These are phyloP conservation scores for Chlamydomonas urium DNA, from an alignment of 139 green algal genomes.

Conservation along the genomic window DNA sequence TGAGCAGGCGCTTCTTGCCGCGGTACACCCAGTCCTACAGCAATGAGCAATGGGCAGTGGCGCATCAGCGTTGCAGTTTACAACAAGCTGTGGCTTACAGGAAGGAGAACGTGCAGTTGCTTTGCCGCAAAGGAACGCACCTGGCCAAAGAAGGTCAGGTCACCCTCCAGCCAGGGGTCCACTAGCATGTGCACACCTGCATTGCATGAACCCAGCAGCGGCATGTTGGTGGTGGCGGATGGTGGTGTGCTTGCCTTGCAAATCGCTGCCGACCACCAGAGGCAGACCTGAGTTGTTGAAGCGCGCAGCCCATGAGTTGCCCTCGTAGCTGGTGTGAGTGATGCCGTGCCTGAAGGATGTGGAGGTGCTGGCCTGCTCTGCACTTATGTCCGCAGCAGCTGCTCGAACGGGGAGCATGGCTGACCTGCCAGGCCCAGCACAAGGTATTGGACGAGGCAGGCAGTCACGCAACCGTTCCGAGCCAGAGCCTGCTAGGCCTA, in stretches of 20 bases:
- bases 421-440: too few species aligned
- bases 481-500: too few species aligned
- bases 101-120: too few species aligned
- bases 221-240: not conserved
- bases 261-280: not conserved
- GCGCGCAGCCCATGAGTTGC: slow-evolving; percentile 58
- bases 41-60: too few species aligned
- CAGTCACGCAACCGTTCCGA: too few species aligned
- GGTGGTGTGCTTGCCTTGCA: not conserved
- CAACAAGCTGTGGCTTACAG: too few species aligned
- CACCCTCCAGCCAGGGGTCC: slow-evolving; percentile 80
- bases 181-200: slow-evolving; percentile 67
- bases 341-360: slow-evolving; percentile 48
- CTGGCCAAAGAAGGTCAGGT: slow-evolving; percentile 64
- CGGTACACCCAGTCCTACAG: slow-evolving; percentile 58
- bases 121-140: too few species aligned
- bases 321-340: slow-evolving; percentile 68
- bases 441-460: too few species aligned
- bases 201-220: not conserved
- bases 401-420: too few species aligned
- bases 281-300: slow-evolving; percentile 58
- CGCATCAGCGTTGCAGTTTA: too few species aligned
- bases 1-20: slow-evolving; percentile 56
- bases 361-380: too few species aligned
- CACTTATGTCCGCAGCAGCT: too few species aligned